phyloP scores from a whole-genome alignment of 2,329 filamentous ascomycete genomes.

The Plectosphaerella plurivora region DNA sequence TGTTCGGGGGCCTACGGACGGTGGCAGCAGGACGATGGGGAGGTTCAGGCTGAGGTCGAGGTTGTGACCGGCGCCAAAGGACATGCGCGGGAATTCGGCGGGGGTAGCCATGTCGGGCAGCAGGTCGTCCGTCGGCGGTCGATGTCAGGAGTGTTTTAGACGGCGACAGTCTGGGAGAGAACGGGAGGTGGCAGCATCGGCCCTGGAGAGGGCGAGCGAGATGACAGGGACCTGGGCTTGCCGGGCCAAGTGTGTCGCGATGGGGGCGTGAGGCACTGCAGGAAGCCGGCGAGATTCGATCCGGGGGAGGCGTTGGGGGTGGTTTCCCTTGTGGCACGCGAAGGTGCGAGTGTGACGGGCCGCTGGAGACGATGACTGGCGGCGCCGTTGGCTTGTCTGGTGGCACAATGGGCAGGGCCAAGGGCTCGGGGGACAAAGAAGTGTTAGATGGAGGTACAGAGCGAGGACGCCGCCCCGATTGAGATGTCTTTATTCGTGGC shows the following conservation, averaged over 20 bases:
- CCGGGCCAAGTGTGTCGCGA: not conserved
- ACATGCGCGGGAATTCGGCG: conserved; percentile 11
- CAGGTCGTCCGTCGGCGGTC: not conserved
- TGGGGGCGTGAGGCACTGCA: not conserved
- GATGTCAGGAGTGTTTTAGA: not conserved
- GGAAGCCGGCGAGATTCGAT: not conserved
- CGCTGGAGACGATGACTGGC: not conserved
- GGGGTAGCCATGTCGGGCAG: conserved; percentile 11
- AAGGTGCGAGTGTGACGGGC: not conserved
- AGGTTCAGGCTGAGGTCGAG: conserved; percentile 11
- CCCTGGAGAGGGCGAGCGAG: not conserved
- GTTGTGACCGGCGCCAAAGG: conserved; percentile 9
- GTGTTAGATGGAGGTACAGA: not conserved
- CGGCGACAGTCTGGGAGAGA: not conserved
- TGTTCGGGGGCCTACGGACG: conserved; percentile 4
- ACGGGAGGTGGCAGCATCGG: not conserved
- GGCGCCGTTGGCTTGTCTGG: not conserved
- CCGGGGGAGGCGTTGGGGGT: not conserved
- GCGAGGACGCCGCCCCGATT: not conserved
- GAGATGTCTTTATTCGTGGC: not conserved
- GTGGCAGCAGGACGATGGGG: conserved; percentile 10
- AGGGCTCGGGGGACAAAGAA: not conserved
- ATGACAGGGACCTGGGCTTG: not conserved
- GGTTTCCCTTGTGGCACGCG: not conserved
- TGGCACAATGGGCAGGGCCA: not conserved